Evolutionary conservation across 768 basidiomycete species (phyloP), one percentile per base, ranked within the genome.

Genomic region (Lactarius deliciosus): DNA sequence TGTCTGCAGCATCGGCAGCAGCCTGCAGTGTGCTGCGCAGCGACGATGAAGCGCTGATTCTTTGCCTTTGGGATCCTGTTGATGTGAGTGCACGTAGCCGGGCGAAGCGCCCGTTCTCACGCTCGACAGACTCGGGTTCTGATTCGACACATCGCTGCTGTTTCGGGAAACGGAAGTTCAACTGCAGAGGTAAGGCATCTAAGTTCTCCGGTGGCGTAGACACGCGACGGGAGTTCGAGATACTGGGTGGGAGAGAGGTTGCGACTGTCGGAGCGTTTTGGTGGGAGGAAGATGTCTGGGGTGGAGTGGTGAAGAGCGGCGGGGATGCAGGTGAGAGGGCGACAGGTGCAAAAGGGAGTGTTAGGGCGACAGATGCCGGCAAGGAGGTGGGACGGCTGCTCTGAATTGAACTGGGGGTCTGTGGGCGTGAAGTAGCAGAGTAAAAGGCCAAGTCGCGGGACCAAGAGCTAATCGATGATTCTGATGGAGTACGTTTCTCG

Each of bases 101-200:
- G 30, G 64, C 38, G 34, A 66, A 58, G 47, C 56, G 60, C 47
- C 64, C 60, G 8, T n/a, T 62, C 56, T 62, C 60, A 66, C 68
- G 60, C 15, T 45, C 68, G 30, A 66, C 45, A 11, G 64, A 55
- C 60, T 62, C 68, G 4, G 45, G 38, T 9, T 57, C 64, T 3
- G 60, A 68, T 16, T 66, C 65, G 32, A 28, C 68, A 8, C 30
- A 61, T 40, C 40, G 50, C 53, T 66, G 57, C n/a, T 50, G 65
- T 36, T n/a, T 69, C 2, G 68, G 68, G 36, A 69, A 69, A n/a
- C 61, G 61, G 61, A 61, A 56, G 68, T 50, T 40, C 11, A 55
- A 53, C 18, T 57, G 60, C 28, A 59, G 30, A 25, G 69, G 63
- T 22, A 70, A 36, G 34, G 56, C 36, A 38, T 64, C 62, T 22